A percentile compares a stretch with the other conserved stretches of the same genome.
Evolutionary conservation across 495 filamentous ascomycete species (phyloP).

Genomic region (Recurvomyces mirabilis): DNA sequence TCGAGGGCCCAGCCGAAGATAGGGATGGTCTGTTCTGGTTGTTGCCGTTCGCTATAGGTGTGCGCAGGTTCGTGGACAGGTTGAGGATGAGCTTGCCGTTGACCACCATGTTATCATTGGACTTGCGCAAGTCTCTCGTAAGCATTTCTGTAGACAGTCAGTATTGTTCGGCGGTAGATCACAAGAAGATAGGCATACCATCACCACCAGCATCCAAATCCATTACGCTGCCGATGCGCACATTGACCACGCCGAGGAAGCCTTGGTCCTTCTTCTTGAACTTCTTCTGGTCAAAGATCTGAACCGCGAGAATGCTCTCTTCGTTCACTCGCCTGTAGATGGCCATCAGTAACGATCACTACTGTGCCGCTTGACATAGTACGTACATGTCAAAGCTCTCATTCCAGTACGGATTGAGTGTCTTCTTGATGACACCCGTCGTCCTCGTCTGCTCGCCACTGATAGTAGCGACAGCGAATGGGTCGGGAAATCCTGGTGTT

Average conservation of each 20-base stretch:
- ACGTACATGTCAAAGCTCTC: slow-evolving; percentile 91
- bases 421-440: slow-evolving; percentile 90
- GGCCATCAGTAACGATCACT: not conserved
- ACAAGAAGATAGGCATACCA: slow-evolving; percentile 47
- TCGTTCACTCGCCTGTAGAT: slow-evolving; percentile 64
- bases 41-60: slow-evolving; percentile 34
- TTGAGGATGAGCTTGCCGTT: slow-evolving; percentile 96
- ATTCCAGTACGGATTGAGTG: slow-evolving; percentile 98
- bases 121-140: slow-evolving; percentile 96
- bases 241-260: slow-evolving; percentile 94
- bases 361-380: slow-evolving; percentile 12
- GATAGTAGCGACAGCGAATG: slow-evolving; percentile 93
- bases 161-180: not conserved
- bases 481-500: slow-evolving; percentile 78
- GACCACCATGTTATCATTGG: slow-evolving; percentile 93
- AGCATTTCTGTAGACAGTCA: slow-evolving; percentile 62
- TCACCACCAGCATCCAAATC: slow-evolving; percentile 82
- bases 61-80: slow-evolving; percentile 73
- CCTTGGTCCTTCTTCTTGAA: slow-evolving; percentile 99
- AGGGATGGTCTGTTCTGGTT: slow-evolving; percentile 24
- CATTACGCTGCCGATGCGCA: slow-evolving; percentile 84
- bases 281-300: slow-evolving; percentile 99
- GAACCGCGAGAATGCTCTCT: slow-evolving; percentile 90
- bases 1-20: slow-evolving; percentile 26
- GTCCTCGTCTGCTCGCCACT: slow-evolving; percentile 95